Percentiles rank a stretch among this genome's conserved stretches.
These are phyloP conservation scores for Simplicillium aogashimaense DNA, from an alignment of 2,329 filamentous ascomycete species.

Conservation along the genomic window DNA sequence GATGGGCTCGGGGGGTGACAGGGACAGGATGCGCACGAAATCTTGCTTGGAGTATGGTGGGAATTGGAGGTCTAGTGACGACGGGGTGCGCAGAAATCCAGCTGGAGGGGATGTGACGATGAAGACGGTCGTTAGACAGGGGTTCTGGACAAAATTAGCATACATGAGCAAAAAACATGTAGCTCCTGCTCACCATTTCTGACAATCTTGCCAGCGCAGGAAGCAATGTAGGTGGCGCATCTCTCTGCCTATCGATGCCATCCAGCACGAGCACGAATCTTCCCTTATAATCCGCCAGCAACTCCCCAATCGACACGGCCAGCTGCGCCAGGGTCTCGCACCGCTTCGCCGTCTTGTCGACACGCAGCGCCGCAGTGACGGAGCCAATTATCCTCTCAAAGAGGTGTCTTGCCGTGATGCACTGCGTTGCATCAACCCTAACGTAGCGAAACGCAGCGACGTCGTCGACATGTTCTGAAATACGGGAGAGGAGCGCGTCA, in stretches of 20 bases:
- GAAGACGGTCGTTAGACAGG: slow-evolving; percentile 66
- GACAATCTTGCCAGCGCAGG: slow-evolving; percentile 73
- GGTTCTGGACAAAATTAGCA: slow-evolving; percentile 48
- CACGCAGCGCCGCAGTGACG: slow-evolving; percentile 41
- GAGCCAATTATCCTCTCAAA: slow-evolving; percentile 60
- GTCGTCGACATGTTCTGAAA: slow-evolving; percentile 12
- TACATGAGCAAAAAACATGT: slow-evolving; percentile 1
- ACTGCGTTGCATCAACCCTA: slow-evolving; percentile 61
- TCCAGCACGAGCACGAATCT: slow-evolving; percentile 79
- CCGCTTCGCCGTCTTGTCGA: slow-evolving; percentile 36
- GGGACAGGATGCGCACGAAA: slow-evolving; percentile 66
- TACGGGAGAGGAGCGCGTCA: slow-evolving; percentile 28
- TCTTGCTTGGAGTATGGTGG: slow-evolving; percentile 75
- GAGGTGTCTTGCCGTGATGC: slow-evolving; percentile 68
- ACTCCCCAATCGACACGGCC: slow-evolving; percentile 57
- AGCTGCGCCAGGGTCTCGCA: slow-evolving; percentile 78
- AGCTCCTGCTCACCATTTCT: slow-evolving; percentile 54
- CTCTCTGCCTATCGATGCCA: slow-evolving; percentile 74
- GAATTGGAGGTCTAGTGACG: slow-evolving; percentile 71
- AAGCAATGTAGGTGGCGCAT: slow-evolving; percentile 68
- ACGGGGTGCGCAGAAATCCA: slow-evolving; percentile 57
- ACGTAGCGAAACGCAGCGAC: slow-evolving; percentile 40
- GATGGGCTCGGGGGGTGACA: slow-evolving; percentile 31
- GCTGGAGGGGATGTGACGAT: slow-evolving; percentile 65
- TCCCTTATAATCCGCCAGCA: slow-evolving; percentile 38